Evolutionary conservation across 225 moss, liverwort and hornwort species (phyloP), one percentile per base, ranked within the genome.

Genomic region (Straminergon stramineum): DNA sequence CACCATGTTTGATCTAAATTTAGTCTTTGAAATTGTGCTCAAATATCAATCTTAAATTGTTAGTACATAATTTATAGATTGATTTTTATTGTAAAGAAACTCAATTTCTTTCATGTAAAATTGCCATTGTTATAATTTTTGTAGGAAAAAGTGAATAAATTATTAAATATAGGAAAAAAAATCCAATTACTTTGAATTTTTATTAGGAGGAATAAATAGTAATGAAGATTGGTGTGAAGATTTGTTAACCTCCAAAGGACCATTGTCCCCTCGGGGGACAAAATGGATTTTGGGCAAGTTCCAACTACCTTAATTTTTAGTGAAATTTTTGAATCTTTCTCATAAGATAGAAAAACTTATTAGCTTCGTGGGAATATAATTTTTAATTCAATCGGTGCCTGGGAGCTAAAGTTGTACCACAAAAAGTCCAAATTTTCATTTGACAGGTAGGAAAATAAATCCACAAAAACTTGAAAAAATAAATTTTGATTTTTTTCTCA

Each of bases 151-250:
- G 15, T 48, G 18, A 48, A 10, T 7, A 19, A 18, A 30, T 11
- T 31, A 75, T 18, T 30, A 75, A 31, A 41, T 48, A 31, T 19
- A 48, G 6, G 1, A 31, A 31, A 51, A 31, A 10, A 2, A 31
- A 19, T 31, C 4, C 7, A 75, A 18, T 18, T 18, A 5, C 48
- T 31, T 31, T 48, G 18, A 75, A 11, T 28, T 6, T 30, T 30
- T 45, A 10, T 14, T 0, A 30, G 0, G 3, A 17, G 1, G 17
- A 6, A 10, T 3, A 10, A 28, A 17, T 17, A 28, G 1, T 2
- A 45, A 6, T 41, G 17, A 6, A 74, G 17, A 43, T 73, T 74
- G 30, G 10, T 45, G 2, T 10, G 1, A 41, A 30, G 10, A 73
- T 73, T 73, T 73, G 2, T 7, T 48, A 45, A 45, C 45, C 45